Evolutionary conservation across 2,329 filamentous ascomycete species (phyloP).

Genomic region (Trichoderma afroharzianum): DNA sequence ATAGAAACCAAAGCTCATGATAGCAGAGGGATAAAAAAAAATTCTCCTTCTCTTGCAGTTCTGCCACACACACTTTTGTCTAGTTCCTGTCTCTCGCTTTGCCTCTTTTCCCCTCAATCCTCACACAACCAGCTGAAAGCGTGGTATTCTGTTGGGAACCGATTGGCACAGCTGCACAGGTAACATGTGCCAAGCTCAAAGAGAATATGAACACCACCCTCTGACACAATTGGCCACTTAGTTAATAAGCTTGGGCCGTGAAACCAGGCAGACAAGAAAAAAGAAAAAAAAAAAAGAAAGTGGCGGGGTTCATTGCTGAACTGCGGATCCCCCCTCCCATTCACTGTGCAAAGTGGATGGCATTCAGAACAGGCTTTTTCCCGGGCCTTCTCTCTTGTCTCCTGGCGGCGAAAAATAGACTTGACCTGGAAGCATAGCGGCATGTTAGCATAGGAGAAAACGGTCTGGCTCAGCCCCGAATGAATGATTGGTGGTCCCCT

Average conservation of each 20-base stretch:
- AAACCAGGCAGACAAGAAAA: slow-evolving; percentile 1
- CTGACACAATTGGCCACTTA: slow-evolving; percentile 3
- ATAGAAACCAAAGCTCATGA: background rate
- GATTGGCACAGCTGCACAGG: slow-evolving; percentile 8
- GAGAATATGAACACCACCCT: background rate
- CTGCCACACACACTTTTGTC: background rate
- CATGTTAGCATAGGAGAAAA: background rate
- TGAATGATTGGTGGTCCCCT: background rate
- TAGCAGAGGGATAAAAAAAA: background rate
- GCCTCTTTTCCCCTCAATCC: background rate
- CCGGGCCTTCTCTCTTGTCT: background rate
- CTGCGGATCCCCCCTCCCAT: slow-evolving; percentile 10
- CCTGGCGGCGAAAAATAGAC: background rate
- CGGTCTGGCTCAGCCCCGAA: background rate
- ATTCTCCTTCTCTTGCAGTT: background rate
- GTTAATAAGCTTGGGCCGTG: slow-evolving; percentile 10
- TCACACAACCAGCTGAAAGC: background rate
- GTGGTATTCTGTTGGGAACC: slow-evolving; percentile 15
- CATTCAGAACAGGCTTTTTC: background rate
- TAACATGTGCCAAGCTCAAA: background rate
- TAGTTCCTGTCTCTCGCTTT: background rate
- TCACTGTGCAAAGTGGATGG: background rate
- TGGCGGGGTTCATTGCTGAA: slow-evolving; percentile 13
- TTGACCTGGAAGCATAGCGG: background rate
- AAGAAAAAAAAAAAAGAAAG: background rate